These are phyloP conservation scores for Cavenderia fasciculata DNA, from an alignment of 78 protist genomes.

Conservation along the genomic window DNA sequence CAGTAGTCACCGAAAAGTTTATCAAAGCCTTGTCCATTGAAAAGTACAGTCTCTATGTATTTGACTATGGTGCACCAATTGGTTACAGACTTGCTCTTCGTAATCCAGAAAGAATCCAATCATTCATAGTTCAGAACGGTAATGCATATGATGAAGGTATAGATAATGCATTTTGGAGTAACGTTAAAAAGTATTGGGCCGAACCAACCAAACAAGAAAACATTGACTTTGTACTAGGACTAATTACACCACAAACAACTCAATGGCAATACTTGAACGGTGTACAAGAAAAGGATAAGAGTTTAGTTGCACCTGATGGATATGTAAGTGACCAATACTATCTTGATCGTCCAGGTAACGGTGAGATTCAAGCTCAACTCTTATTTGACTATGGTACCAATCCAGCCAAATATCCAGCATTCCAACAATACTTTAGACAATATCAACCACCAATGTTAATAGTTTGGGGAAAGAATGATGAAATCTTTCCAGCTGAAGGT, in stretches of 20 bases:
- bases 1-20: background rate
- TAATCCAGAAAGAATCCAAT: background rate
- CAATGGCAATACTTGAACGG: conserved; percentile 3
- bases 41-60: background rate
- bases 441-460: background rate
- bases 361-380: background rate
- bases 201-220: background rate
- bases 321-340: background rate
- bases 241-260: background rate
- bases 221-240: background rate
- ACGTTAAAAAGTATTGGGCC: background rate
- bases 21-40: background rate
- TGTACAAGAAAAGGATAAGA: background rate
- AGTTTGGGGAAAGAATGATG: conserved; percentile 1
- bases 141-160: conserved; percentile 1
- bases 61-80: conserved; percentile 13
- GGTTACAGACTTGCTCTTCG: background rate
- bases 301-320: background rate
- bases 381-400: background rate
- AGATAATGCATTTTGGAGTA: background rate
- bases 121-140: background rate
- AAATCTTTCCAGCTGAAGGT: background rate
- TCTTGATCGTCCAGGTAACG: background rate
- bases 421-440: conserved; percentile 1
- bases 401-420: background rate